These are phyloP conservation scores for Proteromonas lacertae DNA, from an alignment of 352 stramenopile species.

Conservation along the genomic window DNA sequence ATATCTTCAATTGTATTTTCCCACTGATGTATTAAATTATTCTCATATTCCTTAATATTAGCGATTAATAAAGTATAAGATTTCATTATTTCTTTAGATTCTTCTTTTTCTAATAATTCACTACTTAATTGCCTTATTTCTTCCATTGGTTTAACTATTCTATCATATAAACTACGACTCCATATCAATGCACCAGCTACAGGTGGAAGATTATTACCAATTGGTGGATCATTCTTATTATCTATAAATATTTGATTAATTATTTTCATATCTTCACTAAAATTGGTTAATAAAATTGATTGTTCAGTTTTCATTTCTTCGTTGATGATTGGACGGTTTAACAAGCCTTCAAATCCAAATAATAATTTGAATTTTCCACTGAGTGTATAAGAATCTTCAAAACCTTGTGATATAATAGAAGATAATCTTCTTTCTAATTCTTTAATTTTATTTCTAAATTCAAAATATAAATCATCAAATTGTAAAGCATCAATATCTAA, in stretches of 20 bases:
- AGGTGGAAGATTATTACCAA: constrained; percentile 36
- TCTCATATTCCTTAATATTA: constrained; percentile 78
- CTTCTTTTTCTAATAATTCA: constrained; percentile 74
- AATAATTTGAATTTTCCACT: constrained; percentile 43
- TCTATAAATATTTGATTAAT: constrained; percentile 93
- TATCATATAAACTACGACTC: constrained; percentile 74
- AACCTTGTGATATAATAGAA: constrained; percentile 48
- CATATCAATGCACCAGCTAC: constrained; percentile 91
- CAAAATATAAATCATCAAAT: constrained; percentile 58
- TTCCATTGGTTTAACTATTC: constrained; percentile 95
- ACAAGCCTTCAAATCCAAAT: constrained; percentile 45
- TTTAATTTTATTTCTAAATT: constrained; percentile 41
- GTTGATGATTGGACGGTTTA: constrained; percentile 20
- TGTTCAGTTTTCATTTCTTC: too few relatives aligned
- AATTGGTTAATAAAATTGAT: constrained; percentile 2
- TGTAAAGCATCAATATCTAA: constrained; percentile 44
- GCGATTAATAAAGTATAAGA: constrained; percentile 99
- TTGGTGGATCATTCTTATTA: constrained; percentile 59
- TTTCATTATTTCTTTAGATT: constrained; percentile 83
- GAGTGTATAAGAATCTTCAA: constrained; percentile 53
- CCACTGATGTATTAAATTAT: constrained; percentile 94
- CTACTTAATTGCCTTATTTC: constrained; percentile 94
- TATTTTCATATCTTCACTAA: constrained; percentile 52
- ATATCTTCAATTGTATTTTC: constrained; percentile 87
- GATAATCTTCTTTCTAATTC: constrained; percentile 25